Conservation (phyloP, 2,329 filamentous ascomycete genomes). For the Beauveria sp. region DNA sequence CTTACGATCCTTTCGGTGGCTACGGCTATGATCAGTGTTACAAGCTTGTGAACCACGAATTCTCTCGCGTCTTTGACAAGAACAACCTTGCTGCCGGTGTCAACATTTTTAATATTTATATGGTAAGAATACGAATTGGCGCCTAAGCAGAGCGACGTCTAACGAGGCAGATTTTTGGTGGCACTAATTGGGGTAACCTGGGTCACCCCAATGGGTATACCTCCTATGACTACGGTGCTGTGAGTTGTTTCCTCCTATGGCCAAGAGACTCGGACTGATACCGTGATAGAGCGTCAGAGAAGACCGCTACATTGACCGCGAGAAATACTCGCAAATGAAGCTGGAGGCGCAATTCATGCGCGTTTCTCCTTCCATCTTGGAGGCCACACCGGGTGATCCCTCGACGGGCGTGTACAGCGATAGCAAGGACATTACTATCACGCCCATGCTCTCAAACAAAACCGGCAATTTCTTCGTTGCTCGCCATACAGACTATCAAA, state of each 20-base stretch:
- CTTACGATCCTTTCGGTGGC: conserved; percentile 70
- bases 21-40: conserved; percentile 60
- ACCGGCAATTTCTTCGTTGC: conserved; percentile 57
- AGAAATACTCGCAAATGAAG: conserved; percentile 76
- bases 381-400: conserved; percentile 44
- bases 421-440: conserved; percentile 47
- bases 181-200: conserved; percentile 78
- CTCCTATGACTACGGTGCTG: conserved; percentile 46
- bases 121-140: conserved; percentile 40
- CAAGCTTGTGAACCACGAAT: conserved; percentile 61
- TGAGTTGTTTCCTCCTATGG: conserved; percentile 17
- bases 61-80: conserved; percentile 73
- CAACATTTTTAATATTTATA: conserved; percentile 65
- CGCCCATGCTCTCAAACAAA: conserved; percentile 48
- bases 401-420: conserved; percentile 44
- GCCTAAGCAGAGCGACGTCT: background rate
- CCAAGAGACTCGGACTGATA: background rate
- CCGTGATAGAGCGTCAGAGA: conserved; percentile 47
- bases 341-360: conserved; percentile 68
- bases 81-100: conserved; percentile 60
- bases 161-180: conserved; percentile 51
- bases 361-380: conserved; percentile 62
- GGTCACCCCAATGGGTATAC: conserved; percentile 61
- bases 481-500: conserved; percentile 59
- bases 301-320: conserved; percentile 57